These are phyloP conservation scores for Hippophae gyantsensis DNA, from an alignment of 306 rosid species.

Conservation along the genomic window DNA sequence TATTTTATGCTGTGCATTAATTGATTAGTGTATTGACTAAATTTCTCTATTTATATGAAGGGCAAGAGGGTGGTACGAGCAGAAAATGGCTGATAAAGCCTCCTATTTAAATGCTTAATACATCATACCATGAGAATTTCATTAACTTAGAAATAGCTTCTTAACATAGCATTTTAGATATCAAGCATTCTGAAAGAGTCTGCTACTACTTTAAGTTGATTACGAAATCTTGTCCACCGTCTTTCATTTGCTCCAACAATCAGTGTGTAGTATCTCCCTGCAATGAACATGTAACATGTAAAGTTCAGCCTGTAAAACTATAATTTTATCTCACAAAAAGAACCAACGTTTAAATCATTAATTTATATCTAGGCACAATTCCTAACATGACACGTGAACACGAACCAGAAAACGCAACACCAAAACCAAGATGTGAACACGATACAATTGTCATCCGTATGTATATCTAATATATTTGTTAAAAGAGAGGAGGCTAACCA, in stretches of 20 bases:
- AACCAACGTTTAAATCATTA: neutral
- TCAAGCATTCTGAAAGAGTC: conserved; percentile 82
- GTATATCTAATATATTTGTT: neutral
- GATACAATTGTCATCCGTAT: neutral
- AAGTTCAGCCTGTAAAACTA: neutral
- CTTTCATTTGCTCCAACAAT: conserved; percentile 81
- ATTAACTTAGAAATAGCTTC: too few species aligned
- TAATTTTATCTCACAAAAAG: neutral
- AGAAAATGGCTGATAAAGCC: too few species aligned
- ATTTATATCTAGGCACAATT: too few species aligned
- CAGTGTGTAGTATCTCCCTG: conserved; percentile 81
- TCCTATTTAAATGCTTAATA: too few species aligned
- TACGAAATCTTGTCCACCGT: conserved; percentile 73
- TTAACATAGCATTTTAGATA: conserved; percentile 26
- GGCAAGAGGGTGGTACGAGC: too few species aligned
- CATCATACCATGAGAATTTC: too few species aligned
- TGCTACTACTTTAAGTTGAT: conserved; percentile 80
- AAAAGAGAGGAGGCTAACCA: conserved; percentile 33
- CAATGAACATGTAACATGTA: neutral
- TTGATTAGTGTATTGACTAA: too few species aligned
- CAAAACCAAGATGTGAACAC: neutral
- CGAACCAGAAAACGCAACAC: neutral
- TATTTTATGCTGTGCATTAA: too few species aligned
- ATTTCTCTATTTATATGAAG: too few species aligned
- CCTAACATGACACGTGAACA: neutral